Conservation (phyloP, 208 protist species). For the Trypanosoma theileri region DNA sequence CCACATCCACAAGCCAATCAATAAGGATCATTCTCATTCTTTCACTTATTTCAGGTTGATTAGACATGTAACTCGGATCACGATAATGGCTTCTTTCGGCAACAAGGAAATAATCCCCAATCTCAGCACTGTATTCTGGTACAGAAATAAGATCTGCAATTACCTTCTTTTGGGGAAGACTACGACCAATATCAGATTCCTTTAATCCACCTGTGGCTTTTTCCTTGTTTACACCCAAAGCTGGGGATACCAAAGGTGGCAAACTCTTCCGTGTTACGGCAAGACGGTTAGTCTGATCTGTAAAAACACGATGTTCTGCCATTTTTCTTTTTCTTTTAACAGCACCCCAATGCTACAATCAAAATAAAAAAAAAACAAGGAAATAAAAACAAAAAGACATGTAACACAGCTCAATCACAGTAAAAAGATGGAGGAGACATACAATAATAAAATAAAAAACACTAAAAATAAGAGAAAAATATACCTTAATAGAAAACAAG, state of each 20-base stretch:
- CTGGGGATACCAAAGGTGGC: constrained; percentile 20
- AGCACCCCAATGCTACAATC: background rate
- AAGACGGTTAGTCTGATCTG: constrained; percentile 24
- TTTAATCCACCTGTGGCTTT: background rate
- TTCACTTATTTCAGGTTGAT: constrained; percentile 91
- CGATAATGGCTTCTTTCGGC: constrained; percentile 47
- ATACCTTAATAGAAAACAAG: too few species aligned
- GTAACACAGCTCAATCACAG: background rate
- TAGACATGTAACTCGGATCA: constrained; percentile 52
- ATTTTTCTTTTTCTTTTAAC: constrained; percentile 17
- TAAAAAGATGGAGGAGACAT: background rate
- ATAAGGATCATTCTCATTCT: constrained; percentile 96
- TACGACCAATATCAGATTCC: constrained; percentile 9
- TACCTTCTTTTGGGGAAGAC: background rate
- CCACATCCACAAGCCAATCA: constrained; percentile 97
- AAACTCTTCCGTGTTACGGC: constrained; percentile 5
- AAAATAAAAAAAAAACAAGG: constrained; percentile 26
- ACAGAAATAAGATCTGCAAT: constrained; percentile 21
- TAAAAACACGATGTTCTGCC: constrained; percentile 7
- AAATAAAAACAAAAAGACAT: constrained; percentile 20
- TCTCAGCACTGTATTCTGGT: constrained; percentile 70
- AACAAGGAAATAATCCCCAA: constrained; percentile 72
- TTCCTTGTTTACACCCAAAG: constrained; percentile 3
- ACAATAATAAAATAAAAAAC: background rate
- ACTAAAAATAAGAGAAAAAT: too few species aligned